Base-by-base conservation (phyloP, 306 rosid genomes). In the Potentilla sterilis region DNA sequence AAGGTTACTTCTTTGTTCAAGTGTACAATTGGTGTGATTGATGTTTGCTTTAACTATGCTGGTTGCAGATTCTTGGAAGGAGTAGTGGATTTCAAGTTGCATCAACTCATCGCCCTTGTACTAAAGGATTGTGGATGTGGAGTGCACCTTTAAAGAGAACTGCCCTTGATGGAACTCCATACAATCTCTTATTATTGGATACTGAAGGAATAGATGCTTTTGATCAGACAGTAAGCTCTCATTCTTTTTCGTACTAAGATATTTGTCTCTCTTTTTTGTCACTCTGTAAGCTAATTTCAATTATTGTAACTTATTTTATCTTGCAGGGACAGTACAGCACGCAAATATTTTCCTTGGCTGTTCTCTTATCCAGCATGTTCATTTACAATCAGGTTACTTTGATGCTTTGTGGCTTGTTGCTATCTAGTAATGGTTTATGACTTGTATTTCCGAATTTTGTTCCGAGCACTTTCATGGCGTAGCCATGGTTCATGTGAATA, bases 61-160 rank as follows among this genome's bases (percentile, higher is more conserved):
- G 28, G 7, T 70, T 85, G 78, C 85, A 94, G 98, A 96, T 94
- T 81, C 87, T 94, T 67, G 98, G 97, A 71, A 90, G 91, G 77
- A 88, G 96, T 72, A 86, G 96, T 75, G 98, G 98, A 69, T 94
- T 94, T 86, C 92, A 90, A 84, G 97, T 90, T 35, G 97, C 96
- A 24, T 84, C 98, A 40, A 94, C 98, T 19, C 97, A 91, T 82
- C 83, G 88, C 44, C 98, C 98, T 10, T 94, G 96, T 85, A 94
- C 98, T n/a, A 91, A 91, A 77, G 97, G 98, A 79, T 88, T 94
- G 74, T 94, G 98, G 98, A 62, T 94, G 81, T 94, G 98, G 98
- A 94, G 95, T 83, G 74, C 89, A 38, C 97, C 98, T 40, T 78
- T 94, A 81, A 91, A 90, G 88, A 91, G 94, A 86, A 90, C 88